These are phyloP conservation scores for Globisporangium heterothallicum DNA, from an alignment of 352 stramenopile species.

Conservation along the genomic window DNA sequence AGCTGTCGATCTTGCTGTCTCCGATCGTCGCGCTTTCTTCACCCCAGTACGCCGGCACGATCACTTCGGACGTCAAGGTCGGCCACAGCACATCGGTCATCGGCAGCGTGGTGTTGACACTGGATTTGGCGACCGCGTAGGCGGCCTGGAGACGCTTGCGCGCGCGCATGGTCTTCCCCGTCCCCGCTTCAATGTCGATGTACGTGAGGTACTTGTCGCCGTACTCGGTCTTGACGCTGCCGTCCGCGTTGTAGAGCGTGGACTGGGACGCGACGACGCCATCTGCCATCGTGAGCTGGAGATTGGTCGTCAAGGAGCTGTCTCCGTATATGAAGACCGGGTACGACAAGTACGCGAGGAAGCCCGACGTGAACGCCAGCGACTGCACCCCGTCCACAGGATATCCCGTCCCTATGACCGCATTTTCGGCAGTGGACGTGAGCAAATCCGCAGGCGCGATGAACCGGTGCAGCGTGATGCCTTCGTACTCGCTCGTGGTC, in stretches of 20 bases:
- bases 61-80: constrained; percentile 41
- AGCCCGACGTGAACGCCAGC: constrained; percentile 57
- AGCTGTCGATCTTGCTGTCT: constrained; percentile 31
- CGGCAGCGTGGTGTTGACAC: constrained; percentile 22
- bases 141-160: constrained; percentile 56
- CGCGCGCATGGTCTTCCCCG: constrained; percentile 65
- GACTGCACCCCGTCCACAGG: constrained; percentile 65
- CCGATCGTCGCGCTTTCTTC: constrained; percentile 43
- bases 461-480: constrained; percentile 48
- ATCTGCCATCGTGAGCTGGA: constrained; percentile 57
- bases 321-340: constrained; percentile 65
- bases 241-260: constrained; percentile 42
- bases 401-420: constrained; percentile 30
- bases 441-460: constrained; percentile 29
- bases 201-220: constrained; percentile 43
- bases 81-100: constrained; percentile 70
- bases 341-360: constrained; percentile 67
- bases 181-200: constrained; percentile 60
- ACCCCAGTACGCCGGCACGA: constrained; percentile 57
- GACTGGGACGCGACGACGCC: constrained; percentile 32
- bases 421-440: constrained; percentile 22
- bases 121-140: constrained; percentile 44
- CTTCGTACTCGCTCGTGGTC: constrained; percentile 34
- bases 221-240: constrained; percentile 34
- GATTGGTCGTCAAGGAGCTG: constrained; percentile 28